phyloP scores from a whole-genome alignment of 768 basidiomycete genomes.

The Collybia sordida region DNA sequence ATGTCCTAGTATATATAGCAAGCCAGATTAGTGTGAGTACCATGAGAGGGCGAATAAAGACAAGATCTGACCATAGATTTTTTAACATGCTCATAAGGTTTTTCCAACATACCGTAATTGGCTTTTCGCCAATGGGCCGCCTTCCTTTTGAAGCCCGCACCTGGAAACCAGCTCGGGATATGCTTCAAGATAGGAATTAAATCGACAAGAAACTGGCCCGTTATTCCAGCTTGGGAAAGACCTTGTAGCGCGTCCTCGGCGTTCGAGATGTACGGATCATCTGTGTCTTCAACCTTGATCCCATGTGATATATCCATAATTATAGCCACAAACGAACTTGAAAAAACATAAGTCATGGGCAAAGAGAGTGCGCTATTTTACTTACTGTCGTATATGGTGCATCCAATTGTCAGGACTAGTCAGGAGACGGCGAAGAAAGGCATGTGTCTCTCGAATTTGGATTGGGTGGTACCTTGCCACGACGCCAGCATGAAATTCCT shows the following conservation, averaged over 20 bases:
- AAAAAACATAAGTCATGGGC: too few relatives aligned
- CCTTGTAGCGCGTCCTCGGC: constrained; percentile 22
- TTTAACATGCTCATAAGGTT: constrained; percentile 22
- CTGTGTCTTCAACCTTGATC: constrained; percentile 17
- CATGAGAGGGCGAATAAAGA: neutral
- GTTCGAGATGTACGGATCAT: constrained; percentile 22
- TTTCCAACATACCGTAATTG: constrained; percentile 33
- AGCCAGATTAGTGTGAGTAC: neutral
- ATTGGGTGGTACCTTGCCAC: constrained; percentile 17
- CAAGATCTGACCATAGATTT: constrained; percentile 3
- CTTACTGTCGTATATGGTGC: constrained; percentile 25
- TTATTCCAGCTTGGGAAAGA: constrained; percentile 13
- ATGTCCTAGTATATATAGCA: neutral
- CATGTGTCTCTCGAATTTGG: constrained; percentile 18
- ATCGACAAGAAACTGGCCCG: constrained; percentile 22
- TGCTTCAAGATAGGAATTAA: constrained; percentile 26
- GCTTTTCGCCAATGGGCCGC: constrained; percentile 35
- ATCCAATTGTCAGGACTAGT: constrained; percentile 17
- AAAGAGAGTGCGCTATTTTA: neutral
- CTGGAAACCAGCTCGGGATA: constrained; percentile 49
- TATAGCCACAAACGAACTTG: constrained; percentile 8
- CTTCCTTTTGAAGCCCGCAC: constrained; percentile 41
- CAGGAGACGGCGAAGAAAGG: constrained; percentile 22
- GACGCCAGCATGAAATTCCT: constrained; percentile 19
- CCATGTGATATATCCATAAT: constrained; percentile 15